Evolutionary conservation across 345 rosid genomes (phyloP).

Genomic region (Stellera chamaejasme): DNA sequence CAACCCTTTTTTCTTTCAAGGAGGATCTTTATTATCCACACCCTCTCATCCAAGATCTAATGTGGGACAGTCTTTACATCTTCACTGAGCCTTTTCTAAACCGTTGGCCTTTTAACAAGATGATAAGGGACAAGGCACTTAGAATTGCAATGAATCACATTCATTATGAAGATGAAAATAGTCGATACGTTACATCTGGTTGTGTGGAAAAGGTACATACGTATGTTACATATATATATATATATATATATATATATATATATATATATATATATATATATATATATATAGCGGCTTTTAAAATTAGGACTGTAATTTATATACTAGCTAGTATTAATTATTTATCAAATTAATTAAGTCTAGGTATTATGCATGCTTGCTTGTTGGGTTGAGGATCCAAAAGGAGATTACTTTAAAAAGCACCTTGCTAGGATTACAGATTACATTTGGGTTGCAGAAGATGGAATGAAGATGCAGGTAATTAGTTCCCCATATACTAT

Average conservation of each 20-base stretch:
- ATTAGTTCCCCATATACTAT: neutral
- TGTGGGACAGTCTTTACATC: constrained; percentile 32
- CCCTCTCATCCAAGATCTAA: constrained; percentile 25
- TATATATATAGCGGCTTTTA: too few relatives aligned
- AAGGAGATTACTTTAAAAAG: constrained; percentile 29
- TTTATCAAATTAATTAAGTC: neutral
- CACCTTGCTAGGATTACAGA: constrained; percentile 32
- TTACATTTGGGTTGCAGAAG: constrained; percentile 38
- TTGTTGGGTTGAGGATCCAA: constrained; percentile 60
- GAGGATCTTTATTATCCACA: constrained; percentile 35
- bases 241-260: too few relatives aligned
- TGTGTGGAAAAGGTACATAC: constrained; percentile 28
- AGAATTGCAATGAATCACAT: constrained; percentile 27
- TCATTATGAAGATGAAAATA: constrained; percentile 37
- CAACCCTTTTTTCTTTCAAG: constrained; percentile 7
- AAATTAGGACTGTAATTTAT: neutral
- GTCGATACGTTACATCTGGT: constrained; percentile 34
- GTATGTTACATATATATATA: too few relatives aligned
- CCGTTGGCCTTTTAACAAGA: constrained; percentile 31
- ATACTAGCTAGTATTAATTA: neutral
- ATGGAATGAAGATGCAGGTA: constrained; percentile 45
- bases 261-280: too few relatives aligned
- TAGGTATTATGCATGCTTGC: constrained; percentile 39
- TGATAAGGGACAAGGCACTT: constrained; percentile 30
- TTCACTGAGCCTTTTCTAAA: constrained; percentile 26